phyloP scores from a whole-genome alignment of 2,329 filamentous ascomycete genomes.

The Phyllosticta paracitricarpa region DNA sequence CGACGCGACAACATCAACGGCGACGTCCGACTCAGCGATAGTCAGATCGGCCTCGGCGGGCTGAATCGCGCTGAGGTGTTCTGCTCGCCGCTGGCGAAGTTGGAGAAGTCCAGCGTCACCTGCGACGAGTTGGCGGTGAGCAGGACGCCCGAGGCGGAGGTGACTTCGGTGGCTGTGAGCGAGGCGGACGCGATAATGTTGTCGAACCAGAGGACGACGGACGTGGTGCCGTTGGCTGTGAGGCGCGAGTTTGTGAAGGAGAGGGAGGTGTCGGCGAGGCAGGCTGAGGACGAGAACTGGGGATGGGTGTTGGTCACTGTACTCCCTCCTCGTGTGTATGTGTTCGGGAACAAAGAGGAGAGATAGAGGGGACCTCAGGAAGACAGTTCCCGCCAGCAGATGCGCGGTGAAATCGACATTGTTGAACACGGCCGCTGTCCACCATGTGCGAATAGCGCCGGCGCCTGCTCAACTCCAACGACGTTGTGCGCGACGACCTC shows the following conservation, averaged over 20 bases:
- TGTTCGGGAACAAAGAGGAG: too few relatives aligned
- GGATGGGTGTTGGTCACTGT: too few relatives aligned
- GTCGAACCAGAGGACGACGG: conserved; percentile 26
- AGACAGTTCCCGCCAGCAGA: conserved; percentile 21
- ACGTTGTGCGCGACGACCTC: conserved; percentile 20
- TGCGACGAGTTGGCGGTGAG: conserved; percentile 20
- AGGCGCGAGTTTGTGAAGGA: conserved; percentile 17
- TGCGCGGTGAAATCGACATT: conserved; percentile 18
- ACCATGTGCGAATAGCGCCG: conserved; percentile 21
- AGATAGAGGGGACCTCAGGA: not conserved
- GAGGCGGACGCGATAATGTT: conserved; percentile 17
- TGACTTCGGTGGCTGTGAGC: conserved; percentile 13
- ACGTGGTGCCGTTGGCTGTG: not conserved
- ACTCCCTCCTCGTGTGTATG: too few relatives aligned
- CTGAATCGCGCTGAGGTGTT: conserved; percentile 14
- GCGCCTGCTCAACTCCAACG: conserved; percentile 15
- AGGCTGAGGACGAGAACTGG: conserved; percentile 13
- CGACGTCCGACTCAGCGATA: conserved; percentile 18
- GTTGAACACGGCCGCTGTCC: conserved; percentile 15
- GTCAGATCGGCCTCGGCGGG: conserved; percentile 19
- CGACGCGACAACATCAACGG: conserved; percentile 24
- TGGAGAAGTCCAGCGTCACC: conserved; percentile 26
- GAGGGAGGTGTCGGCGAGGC: conserved; percentile 14
- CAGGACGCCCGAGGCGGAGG: conserved; percentile 16
- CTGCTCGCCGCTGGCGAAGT: conserved; percentile 22